phyloP scores from a whole-genome alignment of 1,284 basidiomycete genomes.

The Schizopora paradoxa region DNA sequence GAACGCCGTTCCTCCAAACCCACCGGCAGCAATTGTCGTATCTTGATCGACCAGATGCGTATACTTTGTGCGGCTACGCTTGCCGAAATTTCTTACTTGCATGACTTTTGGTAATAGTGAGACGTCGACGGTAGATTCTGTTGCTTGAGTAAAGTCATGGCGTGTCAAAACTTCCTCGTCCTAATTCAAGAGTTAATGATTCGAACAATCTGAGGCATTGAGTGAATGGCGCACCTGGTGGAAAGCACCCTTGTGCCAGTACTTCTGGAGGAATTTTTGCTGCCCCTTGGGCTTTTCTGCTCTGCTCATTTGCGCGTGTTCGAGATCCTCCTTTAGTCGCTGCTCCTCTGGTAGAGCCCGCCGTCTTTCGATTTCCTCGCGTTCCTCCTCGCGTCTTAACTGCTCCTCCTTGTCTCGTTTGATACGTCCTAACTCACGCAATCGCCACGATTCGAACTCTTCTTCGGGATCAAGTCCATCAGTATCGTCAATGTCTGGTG shows the following conservation, averaged over 20 bases:
- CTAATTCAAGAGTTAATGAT: constrained; percentile 32
- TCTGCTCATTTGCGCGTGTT: constrained; percentile 73
- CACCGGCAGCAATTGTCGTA: constrained; percentile 63
- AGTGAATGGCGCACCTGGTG: constrained; percentile 62
- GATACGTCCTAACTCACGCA: constrained; percentile 87
- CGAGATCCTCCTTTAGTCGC: constrained; percentile 85
- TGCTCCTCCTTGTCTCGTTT: constrained; percentile 88
- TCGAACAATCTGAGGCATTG: constrained; percentile 6
- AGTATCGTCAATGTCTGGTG: constrained; percentile 91
- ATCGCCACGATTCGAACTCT: constrained; percentile 95
- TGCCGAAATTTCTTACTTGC: constrained; percentile 97
- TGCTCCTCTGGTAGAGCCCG: constrained; percentile 90
- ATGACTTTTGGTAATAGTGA: constrained; percentile 87
- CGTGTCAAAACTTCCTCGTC: constrained; percentile 84
- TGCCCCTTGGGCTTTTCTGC: constrained; percentile 83
- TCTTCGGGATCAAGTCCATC: constrained; percentile 87
- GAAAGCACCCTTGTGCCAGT: constrained; percentile 99
- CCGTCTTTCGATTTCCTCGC: constrained; percentile 85
- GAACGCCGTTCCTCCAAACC: constrained; percentile 62
- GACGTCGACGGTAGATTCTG: constrained; percentile 82
- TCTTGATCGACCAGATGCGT: constrained; percentile 95
- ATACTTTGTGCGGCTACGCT: constrained; percentile 88
- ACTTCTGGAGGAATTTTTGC: constrained; percentile 94
- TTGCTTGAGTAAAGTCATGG: constrained; percentile 87
- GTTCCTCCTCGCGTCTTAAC: constrained; percentile 71